These are phyloP conservation scores for Oldenlandia corymbosa DNA, from an alignment of 257 asterid genomes.

Conservation along the genomic window DNA sequence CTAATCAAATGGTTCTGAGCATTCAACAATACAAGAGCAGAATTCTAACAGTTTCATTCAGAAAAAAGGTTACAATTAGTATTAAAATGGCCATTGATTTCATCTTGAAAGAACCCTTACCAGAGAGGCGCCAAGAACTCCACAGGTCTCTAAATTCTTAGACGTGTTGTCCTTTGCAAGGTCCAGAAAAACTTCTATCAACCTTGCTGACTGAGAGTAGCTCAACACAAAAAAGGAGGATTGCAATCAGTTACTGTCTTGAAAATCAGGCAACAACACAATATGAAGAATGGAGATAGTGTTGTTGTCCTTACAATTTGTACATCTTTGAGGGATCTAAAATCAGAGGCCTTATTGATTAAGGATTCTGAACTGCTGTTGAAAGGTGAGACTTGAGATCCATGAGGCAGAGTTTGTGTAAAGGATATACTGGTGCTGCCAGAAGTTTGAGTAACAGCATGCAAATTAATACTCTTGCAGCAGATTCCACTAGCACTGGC, in stretches of 20 bases:
- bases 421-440: slow-evolving; percentile 38
- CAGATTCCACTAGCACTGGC: slow-evolving; percentile 16
- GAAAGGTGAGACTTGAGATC: slow-evolving; percentile 21
- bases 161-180: slow-evolving; percentile 41
- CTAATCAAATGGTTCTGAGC: no score
- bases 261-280: neutral
- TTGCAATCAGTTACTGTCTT: neutral
- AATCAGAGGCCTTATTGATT: slow-evolving; percentile 9
- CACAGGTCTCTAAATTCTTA: slow-evolving; percentile 44
- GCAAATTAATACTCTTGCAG: slow-evolving; percentile 24
- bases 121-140: slow-evolving; percentile 52
- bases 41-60: no score
- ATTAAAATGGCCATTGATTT: no score
- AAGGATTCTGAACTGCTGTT: slow-evolving; percentile 18
- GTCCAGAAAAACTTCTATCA: slow-evolving; percentile 45
- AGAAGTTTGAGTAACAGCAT: slow-evolving; percentile 28
- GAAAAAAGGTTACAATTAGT: no score
- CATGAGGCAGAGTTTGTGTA: slow-evolving; percentile 31
- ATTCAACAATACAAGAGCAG: no score
- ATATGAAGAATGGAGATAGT: neutral
- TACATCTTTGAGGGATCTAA: slow-evolving; percentile 31
- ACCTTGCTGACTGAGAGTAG: slow-evolving; percentile 27
- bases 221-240: neutral
- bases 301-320: slow-evolving; percentile 32
- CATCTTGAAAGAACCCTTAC: no score